These are phyloP conservation scores for Dipodascus albidus DNA, from an alignment of 805 yeast species.

Conservation along the genomic window DNA sequence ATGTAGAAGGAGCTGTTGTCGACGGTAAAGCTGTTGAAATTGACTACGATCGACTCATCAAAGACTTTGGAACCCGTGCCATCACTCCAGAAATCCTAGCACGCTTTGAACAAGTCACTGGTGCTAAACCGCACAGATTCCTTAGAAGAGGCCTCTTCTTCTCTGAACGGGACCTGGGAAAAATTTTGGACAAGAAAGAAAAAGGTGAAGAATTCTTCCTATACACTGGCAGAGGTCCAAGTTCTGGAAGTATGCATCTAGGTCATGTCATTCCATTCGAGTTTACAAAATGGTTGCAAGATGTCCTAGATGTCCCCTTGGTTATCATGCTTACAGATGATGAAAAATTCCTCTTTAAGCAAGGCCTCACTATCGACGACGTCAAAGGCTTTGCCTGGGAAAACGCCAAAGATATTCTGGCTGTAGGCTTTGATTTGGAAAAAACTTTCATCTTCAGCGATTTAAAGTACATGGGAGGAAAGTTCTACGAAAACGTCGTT, in stretches of 20 bases:
- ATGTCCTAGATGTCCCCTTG: slow-evolving; percentile 91
- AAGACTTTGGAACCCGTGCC: slow-evolving; percentile 74
- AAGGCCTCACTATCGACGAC: slow-evolving; percentile 74
- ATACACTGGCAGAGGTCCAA: slow-evolving; percentile 97
- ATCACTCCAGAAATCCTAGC: slow-evolving; percentile 60
- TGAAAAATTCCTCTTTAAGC: slow-evolving; percentile 93
- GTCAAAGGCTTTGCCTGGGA: slow-evolving; percentile 70
- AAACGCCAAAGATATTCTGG: slow-evolving; percentile 85
- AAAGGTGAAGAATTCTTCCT: slow-evolving; percentile 91
- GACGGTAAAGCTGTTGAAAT: slow-evolving; percentile 87
- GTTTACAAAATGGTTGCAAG: slow-evolving; percentile 97
- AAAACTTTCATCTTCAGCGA: slow-evolving; percentile 95
- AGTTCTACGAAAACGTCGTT: slow-evolving; percentile 88
- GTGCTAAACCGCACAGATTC: slow-evolving; percentile 83
- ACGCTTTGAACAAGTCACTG: slow-evolving; percentile 74
- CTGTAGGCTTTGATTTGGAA: slow-evolving; percentile 89
- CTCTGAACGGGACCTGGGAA: slow-evolving; percentile 56
- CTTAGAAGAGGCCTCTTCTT: slow-evolving; percentile 86
- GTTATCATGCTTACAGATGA: slow-evolving; percentile 93
- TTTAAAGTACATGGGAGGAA: slow-evolving; percentile 83
- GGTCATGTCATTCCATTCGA: slow-evolving; percentile 95
- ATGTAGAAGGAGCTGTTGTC: slow-evolving; percentile 95
- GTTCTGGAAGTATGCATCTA: slow-evolving; percentile 86
- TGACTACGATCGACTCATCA: slow-evolving; percentile 80
- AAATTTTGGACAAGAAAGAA: slow-evolving; percentile 80